A percentile compares a stretch with the other conserved stretches of the same genome.
Evolutionary conservation across 148 eudicot genomes (phyloP).

Genomic region (Fagopyrum homotropicum): DNA sequence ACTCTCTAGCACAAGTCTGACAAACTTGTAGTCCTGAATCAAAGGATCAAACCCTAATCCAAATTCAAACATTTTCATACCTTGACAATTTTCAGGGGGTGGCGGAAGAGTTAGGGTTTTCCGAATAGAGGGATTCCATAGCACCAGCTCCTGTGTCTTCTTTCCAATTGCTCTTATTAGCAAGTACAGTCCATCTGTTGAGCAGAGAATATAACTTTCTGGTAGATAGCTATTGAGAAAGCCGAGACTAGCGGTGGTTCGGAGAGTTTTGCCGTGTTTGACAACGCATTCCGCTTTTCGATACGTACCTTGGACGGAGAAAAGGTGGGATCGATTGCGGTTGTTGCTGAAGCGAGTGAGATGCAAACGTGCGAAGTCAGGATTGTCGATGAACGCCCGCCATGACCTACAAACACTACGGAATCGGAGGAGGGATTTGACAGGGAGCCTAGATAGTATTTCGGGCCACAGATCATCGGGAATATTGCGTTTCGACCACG

Average conservation of each 20-base stretch:
- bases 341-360: neutral
- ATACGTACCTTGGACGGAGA: neutral
- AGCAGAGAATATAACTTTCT: neutral
- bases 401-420: neutral
- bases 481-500: neutral
- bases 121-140: neutral
- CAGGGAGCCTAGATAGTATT: neutral
- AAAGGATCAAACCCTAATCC: neutral
- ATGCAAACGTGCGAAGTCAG: neutral
- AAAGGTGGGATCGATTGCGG: neutral
- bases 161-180: neutral
- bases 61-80: neutral
- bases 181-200: neutral
- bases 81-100: neutral
- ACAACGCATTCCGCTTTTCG: neutral
- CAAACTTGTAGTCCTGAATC: conserved; percentile 1
- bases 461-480: neutral
- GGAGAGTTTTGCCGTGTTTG: neutral
- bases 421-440: neutral
- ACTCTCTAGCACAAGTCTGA: neutral
- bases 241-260: neutral
- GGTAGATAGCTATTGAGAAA: neutral
- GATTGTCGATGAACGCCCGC: neutral
- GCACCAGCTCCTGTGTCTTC: neutral
- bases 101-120: neutral